Conservation (phyloP, 2,329 filamentous ascomycete species). For the Aureobasidium zeae region DNA sequence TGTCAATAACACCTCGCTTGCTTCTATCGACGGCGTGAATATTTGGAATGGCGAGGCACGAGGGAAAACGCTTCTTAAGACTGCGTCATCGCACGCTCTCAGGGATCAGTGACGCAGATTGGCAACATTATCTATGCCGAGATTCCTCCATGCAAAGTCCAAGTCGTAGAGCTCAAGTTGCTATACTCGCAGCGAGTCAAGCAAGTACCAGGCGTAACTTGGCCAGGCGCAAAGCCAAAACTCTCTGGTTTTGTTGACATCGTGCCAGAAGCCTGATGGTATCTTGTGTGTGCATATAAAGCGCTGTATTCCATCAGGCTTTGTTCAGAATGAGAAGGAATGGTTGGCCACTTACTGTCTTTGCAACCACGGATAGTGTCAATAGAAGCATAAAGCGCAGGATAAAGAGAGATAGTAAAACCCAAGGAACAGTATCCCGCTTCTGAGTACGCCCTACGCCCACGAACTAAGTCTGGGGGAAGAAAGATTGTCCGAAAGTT, state of each 20-base stretch:
- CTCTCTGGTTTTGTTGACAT: slow-evolving; percentile 67
- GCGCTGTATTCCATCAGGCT: slow-evolving; percentile 43
- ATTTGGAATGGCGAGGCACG: too few species aligned
- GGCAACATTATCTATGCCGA: too few species aligned
- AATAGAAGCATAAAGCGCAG: slow-evolving; percentile 54
- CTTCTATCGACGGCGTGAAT: too few species aligned
- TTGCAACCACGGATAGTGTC: slow-evolving; percentile 63
- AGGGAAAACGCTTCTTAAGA: too few species aligned
- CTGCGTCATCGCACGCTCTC: too few species aligned
- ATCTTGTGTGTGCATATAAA: slow-evolving; percentile 76
- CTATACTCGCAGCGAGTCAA: too few species aligned
- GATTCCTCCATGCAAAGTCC: too few species aligned
- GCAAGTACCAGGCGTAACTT: slow-evolving; percentile 81
- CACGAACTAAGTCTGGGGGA: too few species aligned
- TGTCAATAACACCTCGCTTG: too few species aligned
- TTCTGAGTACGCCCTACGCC: slow-evolving; percentile 20
- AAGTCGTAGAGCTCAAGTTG: too few species aligned
- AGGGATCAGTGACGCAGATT: too few species aligned
- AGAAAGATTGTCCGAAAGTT: too few species aligned
- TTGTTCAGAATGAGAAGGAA: slow-evolving; percentile 6
- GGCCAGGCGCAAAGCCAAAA: slow-evolving; percentile 81
- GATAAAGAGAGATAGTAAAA: slow-evolving; percentile 55
- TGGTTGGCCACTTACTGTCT: slow-evolving; percentile 55
- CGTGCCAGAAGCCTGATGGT: slow-evolving; percentile 62
- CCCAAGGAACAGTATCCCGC: slow-evolving; percentile 32